phyloP scores from a whole-genome alignment of 169 alveolate genomes.

The Amoebophrya sp. region DNA sequence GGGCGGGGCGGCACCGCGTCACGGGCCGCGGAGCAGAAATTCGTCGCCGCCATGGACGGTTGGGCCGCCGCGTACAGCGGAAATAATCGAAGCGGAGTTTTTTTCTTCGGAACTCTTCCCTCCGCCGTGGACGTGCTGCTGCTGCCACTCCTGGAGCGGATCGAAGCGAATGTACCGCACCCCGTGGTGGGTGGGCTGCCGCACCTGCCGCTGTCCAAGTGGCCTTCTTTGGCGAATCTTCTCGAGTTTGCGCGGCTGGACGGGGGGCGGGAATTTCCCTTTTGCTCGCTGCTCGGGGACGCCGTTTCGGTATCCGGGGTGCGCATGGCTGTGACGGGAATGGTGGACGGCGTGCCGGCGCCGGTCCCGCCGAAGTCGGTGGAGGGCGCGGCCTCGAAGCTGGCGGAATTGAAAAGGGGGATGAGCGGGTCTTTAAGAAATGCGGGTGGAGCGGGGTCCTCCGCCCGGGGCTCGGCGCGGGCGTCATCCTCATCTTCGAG shows the following conservation, averaged over 20 bases:
- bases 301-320: not conserved
- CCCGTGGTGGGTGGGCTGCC: not conserved
- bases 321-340: not conserved
- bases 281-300: not conserved
- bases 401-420: not conserved
- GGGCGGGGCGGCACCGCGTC: not conserved
- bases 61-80: not conserved
- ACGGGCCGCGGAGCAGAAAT: not conserved
- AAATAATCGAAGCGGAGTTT: not conserved
- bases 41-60: not conserved
- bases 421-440: not conserved
- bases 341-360: not conserved
- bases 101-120: not conserved
- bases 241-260: not conserved
- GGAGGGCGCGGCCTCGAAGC: not conserved
- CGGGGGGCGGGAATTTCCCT: not conserved
- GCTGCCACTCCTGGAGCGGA: conserved; percentile 11
- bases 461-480: no score
- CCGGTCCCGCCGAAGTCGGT: not conserved
- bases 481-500: no score
- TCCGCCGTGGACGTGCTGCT: not conserved
- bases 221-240: not conserved
- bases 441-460: no score
- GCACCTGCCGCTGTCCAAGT: not conserved
- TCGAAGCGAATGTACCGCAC: not conserved